Conservation (phyloP, 2,329 filamentous ascomycete genomes). For the Diaporthe amygdali region DNA sequence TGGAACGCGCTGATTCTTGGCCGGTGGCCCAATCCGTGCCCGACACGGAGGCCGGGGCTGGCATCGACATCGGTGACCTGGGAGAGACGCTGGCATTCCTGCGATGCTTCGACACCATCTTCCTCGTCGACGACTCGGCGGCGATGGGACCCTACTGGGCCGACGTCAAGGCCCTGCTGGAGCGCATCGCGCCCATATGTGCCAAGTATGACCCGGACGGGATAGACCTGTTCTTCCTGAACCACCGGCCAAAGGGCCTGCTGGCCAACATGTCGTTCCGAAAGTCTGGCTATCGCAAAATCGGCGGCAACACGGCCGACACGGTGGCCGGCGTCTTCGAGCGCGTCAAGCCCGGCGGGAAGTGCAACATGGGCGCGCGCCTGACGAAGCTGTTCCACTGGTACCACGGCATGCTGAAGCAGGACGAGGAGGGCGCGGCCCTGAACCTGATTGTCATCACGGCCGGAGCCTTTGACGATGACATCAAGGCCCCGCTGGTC, state of each 20-base stretch:
- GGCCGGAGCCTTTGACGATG: slow-evolving; percentile 29
- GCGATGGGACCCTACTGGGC: slow-evolving; percentile 25
- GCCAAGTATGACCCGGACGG: slow-evolving; percentile 27
- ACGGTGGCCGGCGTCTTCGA: slow-evolving; percentile 33
- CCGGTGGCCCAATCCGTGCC: slow-evolving; percentile 7
- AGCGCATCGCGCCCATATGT: slow-evolving; percentile 26
- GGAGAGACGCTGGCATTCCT: slow-evolving; percentile 26
- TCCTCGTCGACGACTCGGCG: slow-evolving; percentile 26
- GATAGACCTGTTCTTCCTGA: slow-evolving; percentile 27
- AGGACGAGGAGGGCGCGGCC: slow-evolving; percentile 32
- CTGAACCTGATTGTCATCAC: slow-evolving; percentile 37
- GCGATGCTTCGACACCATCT: slow-evolving; percentile 27
- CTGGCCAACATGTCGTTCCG: slow-evolving; percentile 26
- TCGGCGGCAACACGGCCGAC: slow-evolving; percentile 31
- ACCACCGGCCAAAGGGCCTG: slow-evolving; percentile 26
- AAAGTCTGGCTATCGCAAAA: slow-evolving; percentile 29
- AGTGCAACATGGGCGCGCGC: slow-evolving; percentile 34
- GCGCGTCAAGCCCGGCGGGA: slow-evolving; percentile 32
- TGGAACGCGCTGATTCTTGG: slow-evolving; percentile 16
- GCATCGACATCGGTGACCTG: slow-evolving; percentile 24
- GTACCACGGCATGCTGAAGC: slow-evolving; percentile 35
- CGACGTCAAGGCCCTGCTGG: slow-evolving; percentile 24
- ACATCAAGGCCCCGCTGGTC: slow-evolving; percentile 28
- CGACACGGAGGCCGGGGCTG: slow-evolving; percentile 9
- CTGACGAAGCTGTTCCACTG: slow-evolving; percentile 32